Base-by-base conservation (phyloP, 2,329 filamentous ascomycete species). In the Penicillium nordicum region DNA sequence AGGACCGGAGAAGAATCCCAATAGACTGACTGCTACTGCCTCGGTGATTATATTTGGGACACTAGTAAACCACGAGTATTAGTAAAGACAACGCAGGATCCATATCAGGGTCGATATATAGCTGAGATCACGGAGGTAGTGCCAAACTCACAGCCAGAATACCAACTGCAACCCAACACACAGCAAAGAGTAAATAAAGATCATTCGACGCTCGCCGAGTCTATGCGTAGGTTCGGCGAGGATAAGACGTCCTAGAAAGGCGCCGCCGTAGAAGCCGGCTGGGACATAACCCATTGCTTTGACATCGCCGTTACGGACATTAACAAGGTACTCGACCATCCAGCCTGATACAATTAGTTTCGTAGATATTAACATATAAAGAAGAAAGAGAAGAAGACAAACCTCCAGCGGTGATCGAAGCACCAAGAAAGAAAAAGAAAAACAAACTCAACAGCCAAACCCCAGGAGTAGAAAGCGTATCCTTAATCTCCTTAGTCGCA, bases 251-350 rank as follows among this genome's bases (percentile, higher is more conserved):
- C 84, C 84, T 0, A 87, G 75, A 4, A 86, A 75, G 0, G 76
- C 75, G 0, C 85, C 85, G 2, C 82, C 84, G 45, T 79, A 84
- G 62, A 82, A 83, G 3, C 84, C 84, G 0, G 84, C 81, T 0
- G 84, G 81, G 0, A 88, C 80, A 50, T 87, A 88, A 0, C 84
- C 85, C 69, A 86, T 82, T 18, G 80, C 74, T 0, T 80, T 75
- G 0, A 88, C 71, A 1, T 82, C 73, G 0, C 84, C 84, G 3
- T 80, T 73, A 0, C 85, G 81, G n/a, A 84, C 82, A 2, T 79
- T 77, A 7, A 87, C 81, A 3, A 88, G 76, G 53, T 84, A 88
- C 60, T 87, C 83, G 2, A 88, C 84, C 0, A 87, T 80, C 85
- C 84, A 88, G 1, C 85, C 84, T 57, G 27, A 8, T 21, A 12